Evolutionary conservation across 2,329 filamentous ascomycete species (phyloP).

Genomic region (Torrubiella hemipterigena): DNA sequence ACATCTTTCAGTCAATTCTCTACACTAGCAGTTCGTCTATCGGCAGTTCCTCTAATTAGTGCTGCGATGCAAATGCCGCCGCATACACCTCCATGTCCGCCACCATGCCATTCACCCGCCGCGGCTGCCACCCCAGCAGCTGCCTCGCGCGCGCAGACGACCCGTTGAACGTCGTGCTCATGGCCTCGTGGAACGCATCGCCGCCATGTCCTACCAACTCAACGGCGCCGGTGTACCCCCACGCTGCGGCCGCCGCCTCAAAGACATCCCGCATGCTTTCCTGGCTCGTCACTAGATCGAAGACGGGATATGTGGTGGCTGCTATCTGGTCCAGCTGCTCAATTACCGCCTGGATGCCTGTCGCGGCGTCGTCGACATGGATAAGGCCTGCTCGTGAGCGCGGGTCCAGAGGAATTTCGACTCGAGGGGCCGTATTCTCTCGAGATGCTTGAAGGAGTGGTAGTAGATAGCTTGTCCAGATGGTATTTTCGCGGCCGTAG

Average conservation of each 20-base stretch:
- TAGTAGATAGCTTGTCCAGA: slow-evolving; percentile 7
- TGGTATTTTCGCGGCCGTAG: slow-evolving; percentile 7
- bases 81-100: slow-evolving; percentile 6
- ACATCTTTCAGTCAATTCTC: too few relatives aligned
- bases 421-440: neutral
- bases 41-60: slow-evolving; percentile 2
- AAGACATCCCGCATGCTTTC: slow-evolving; percentile 8
- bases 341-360: slow-evolving; percentile 7
- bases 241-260: slow-evolving; percentile 2
- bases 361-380: neutral
- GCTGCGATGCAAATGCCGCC: slow-evolving; percentile 7
- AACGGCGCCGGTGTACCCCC: slow-evolving; percentile 4
- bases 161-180: slow-evolving; percentile 7
- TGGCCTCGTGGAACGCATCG: slow-evolving; percentile 7
- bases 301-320: slow-evolving; percentile 5
- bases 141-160: slow-evolving; percentile 7
- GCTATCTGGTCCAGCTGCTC: slow-evolving; percentile 6
- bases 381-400: neutral
- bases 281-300: slow-evolving; percentile 8
- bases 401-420: slow-evolving; percentile 4
- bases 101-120: slow-evolving; percentile 5
- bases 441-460: slow-evolving; percentile 7
- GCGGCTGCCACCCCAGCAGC: slow-evolving; percentile 7
- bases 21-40: too few relatives aligned
- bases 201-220: slow-evolving; percentile 5